Evolutionary conservation across 257 asterid genomes (phyloP), one percentile per base, ranked within the genome.

Genomic region (Galeopsis tetrahit): DNA sequence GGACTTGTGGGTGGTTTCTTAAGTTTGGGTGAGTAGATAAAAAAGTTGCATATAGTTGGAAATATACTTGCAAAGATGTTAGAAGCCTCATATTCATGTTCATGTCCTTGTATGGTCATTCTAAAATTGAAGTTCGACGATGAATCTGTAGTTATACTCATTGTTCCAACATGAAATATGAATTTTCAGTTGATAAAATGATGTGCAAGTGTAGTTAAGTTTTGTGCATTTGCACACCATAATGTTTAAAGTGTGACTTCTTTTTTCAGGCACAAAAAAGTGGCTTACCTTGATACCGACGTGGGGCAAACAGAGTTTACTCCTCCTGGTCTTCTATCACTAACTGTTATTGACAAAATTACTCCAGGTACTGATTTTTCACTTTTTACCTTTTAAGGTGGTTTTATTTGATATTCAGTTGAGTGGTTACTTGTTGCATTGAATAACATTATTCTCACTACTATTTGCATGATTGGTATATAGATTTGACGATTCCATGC

Each of bases 241-340:
- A 28, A 35, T 63, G 59, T 62, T 9, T 11, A 5, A n/a, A 9
- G 34, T 34, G 33, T 33, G 66, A 56, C 9, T 39, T 76, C 35
- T 49, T 68, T 13, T 73, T 72, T 76, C 89, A 95, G 99, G 86
- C 91, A 87, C 81, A 84, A 82, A 74, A 90, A 77, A 49, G 98
- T 92, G 73, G 97, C 96, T 81, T 95, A 85, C 79, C 89, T 95
- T 77, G 99, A 95, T 78, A 95, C 98, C 51, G 99, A 95, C 82
- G 97, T 90, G 78, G 98, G 98, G 64, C 99, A 92, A 89, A 73
- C 97, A 6, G 99, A 92, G 82, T 95, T 95, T 79, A 95, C 97
- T 57, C 88, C 97, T 72, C 95, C 97, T 52, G 98, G 98, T 53
- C 89, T 92, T 36, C 77, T 92, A 43, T 90, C 97, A 10, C 93